phyloP scores from a whole-genome alignment of 2,329 filamentous ascomycete genomes.

The Fusarium acutatum region DNA sequence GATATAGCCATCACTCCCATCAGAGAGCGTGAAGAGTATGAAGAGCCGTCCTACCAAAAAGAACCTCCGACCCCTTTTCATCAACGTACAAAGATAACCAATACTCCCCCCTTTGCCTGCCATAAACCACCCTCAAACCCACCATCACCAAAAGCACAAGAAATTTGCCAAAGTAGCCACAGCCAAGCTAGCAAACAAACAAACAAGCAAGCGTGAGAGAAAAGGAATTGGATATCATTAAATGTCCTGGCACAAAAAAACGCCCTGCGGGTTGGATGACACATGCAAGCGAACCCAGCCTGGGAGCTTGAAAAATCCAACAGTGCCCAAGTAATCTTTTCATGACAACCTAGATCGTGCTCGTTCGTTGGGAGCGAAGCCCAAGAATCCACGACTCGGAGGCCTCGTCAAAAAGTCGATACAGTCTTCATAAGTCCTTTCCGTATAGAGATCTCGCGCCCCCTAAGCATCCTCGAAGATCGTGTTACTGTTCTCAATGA shows the following conservation, averaged over 20 bases:
- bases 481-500: conserved; percentile 87
- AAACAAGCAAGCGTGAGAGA: conserved; percentile 19
- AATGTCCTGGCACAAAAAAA: conserved; percentile 44
- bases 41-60: conserved; percentile 11
- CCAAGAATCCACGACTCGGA: conserved; percentile 13
- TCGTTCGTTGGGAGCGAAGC: conserved; percentile 13
- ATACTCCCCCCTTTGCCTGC: conserved; percentile 25
- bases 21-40: neutral
- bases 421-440: conserved; percentile 2
- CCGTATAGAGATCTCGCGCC: conserved; percentile 11
- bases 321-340: conserved; percentile 32
- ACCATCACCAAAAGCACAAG: conserved; percentile 6
- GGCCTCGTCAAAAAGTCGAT: conserved; percentile 14
- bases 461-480: conserved; percentile 70
- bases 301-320: conserved; percentile 32
- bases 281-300: conserved; percentile 31
- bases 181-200: neutral
- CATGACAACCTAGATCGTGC: conserved; percentile 26
- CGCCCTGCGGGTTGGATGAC: conserved; percentile 34
- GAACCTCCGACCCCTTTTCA: conserved; percentile 13
- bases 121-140: neutral
- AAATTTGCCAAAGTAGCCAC: conserved; percentile 7
- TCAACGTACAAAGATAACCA: conserved; percentile 32
- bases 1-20: conserved; percentile 18
- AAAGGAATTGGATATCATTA: conserved; percentile 46